These are phyloP conservation scores for Cucurbitaria berberidis DNA, from an alignment of 2,329 filamentous ascomycete genomes.

Conservation along the genomic window DNA sequence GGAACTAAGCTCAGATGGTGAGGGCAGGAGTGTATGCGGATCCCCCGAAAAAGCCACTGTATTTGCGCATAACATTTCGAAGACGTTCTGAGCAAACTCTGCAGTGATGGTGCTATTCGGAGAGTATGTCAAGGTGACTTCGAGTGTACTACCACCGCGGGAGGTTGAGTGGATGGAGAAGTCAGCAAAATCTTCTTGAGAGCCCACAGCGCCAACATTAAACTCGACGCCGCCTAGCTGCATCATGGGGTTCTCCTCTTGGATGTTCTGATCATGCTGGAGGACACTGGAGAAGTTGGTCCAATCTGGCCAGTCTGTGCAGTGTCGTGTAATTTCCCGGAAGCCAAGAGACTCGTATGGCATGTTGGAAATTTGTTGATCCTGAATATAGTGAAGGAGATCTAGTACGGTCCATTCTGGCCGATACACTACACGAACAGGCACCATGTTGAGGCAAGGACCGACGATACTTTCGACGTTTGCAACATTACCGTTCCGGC, in stretches of 20 bases:
- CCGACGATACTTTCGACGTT: conserved; percentile 51
- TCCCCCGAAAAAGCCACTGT: conserved; percentile 34
- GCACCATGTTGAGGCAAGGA: conserved; percentile 53
- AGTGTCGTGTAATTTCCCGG: conserved; percentile 42
- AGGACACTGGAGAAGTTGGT: conserved; percentile 45
- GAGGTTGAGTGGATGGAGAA: conserved; percentile 40
- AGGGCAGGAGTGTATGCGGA: conserved; percentile 35
- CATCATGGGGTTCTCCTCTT: conserved; percentile 53
- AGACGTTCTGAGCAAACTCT: conserved; percentile 59
- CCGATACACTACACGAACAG: conserved; percentile 48
- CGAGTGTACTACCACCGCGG: conserved; percentile 29
- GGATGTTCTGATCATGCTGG: conserved; percentile 43
- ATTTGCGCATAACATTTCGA: conserved; percentile 40
- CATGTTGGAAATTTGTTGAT: conserved; percentile 53
- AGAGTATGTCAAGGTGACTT: conserved; percentile 39
- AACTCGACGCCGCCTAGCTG: conserved; percentile 51
- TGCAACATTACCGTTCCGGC: conserved; percentile 47
- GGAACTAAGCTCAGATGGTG: conserved; percentile 35
- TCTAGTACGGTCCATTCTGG: conserved; percentile 45
- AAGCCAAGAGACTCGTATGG: conserved; percentile 44
- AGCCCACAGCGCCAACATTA: conserved; percentile 36
- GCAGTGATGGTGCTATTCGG: conserved; percentile 56
- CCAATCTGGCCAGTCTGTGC: conserved; percentile 47
- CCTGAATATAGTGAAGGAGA: conserved; percentile 50
- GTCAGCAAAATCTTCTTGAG: conserved; percentile 44